These are phyloP conservation scores for Thyridium curvatum DNA, from an alignment of 2,329 filamentous ascomycete genomes.

Conservation along the genomic window DNA sequence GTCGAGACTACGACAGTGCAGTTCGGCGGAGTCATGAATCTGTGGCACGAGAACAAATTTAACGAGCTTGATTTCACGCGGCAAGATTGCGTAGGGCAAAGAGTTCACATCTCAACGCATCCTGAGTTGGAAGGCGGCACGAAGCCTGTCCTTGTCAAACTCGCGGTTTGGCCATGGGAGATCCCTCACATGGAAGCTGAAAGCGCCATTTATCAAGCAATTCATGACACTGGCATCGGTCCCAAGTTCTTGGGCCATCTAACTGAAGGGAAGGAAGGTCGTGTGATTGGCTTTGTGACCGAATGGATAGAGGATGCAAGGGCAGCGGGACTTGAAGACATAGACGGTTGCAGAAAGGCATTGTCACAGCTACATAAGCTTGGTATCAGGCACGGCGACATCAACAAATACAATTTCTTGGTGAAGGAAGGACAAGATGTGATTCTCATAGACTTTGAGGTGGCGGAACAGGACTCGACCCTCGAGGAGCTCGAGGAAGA, in stretches of 20 bases:
- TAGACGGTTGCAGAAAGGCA: slow-evolving; percentile 18
- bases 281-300: slow-evolving; percentile 18
- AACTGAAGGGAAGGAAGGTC: slow-evolving; percentile 16
- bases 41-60: slow-evolving; percentile 5
- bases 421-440: slow-evolving; percentile 12
- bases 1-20: too few relatives aligned
- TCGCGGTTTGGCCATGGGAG: slow-evolving; percentile 20
- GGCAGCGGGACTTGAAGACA: slow-evolving; percentile 18
- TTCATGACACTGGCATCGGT: slow-evolving; percentile 13
- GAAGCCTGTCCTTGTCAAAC: slow-evolving; percentile 18
- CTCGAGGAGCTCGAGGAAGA: too few relatives aligned
- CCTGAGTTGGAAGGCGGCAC: slow-evolving; percentile 12
- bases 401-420: slow-evolving; percentile 27
- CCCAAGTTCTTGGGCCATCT: slow-evolving; percentile 21
- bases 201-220: slow-evolving; percentile 18
- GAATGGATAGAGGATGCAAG: slow-evolving; percentile 16
- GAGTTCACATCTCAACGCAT: slow-evolving; percentile 16
- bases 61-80: slow-evolving; percentile 17
- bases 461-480: too few relatives aligned
- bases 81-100: slow-evolving; percentile 13
- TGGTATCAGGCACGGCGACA: slow-evolving; percentile 24
- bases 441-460: too few relatives aligned
- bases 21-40: too few relatives aligned
- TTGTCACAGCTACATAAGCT: slow-evolving; percentile 19
- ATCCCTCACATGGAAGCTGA: slow-evolving; percentile 14